Percentiles rank a stretch among this genome's conserved stretches.
These are phyloP conservation scores for Corynespora cassiicola DNA, from an alignment of 2,329 filamentous ascomycete genomes.

Conservation along the genomic window DNA sequence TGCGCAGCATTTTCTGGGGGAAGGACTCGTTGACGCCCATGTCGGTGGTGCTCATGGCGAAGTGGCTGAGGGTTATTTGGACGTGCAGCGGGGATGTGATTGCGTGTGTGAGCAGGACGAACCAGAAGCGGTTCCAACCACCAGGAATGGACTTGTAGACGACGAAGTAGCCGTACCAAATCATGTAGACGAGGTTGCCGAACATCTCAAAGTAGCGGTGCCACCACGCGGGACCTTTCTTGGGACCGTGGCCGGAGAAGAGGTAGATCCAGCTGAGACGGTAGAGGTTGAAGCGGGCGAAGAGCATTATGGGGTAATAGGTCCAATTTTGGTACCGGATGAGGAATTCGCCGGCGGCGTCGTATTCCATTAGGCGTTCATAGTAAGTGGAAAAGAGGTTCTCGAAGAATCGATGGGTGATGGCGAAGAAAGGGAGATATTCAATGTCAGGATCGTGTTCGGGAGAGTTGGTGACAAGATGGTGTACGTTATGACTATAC, in stretches of 20 bases:
- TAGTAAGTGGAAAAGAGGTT: conserved; percentile 71
- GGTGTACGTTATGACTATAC: conserved; percentile 92
- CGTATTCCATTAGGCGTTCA: conserved; percentile 69
- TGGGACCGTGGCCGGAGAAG: conserved; percentile 60
- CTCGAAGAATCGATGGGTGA: conserved; percentile 69
- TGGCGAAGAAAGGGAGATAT: conserved; percentile 73
- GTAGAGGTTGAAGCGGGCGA: conserved; percentile 77
- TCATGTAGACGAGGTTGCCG: conserved; percentile 71
- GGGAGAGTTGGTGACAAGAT: conserved; percentile 92
- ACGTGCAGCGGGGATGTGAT: conserved; percentile 73
- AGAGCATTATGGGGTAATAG: conserved; percentile 71
- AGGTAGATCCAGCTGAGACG: conserved; percentile 71
- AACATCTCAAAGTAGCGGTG: conserved; percentile 70
- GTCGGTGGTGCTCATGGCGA: conserved; percentile 73
- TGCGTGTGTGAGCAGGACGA: conserved; percentile 69
- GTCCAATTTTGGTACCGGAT: conserved; percentile 69
- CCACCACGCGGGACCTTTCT: conserved; percentile 70
- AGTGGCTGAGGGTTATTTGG: conserved; percentile 76
- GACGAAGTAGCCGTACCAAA: conserved; percentile 70
- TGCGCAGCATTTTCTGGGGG: conserved; percentile 72
- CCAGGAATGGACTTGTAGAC: conserved; percentile 66
- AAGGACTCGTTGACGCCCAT: conserved; percentile 71
- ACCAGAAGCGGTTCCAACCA: conserved; percentile 64
- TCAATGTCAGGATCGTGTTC: conserved; percentile 96
- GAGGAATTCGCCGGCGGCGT: conserved; percentile 64